Evolutionary conservation across 345 rosid species (phyloP).

Genomic region (Chamaenerion angustifolium): DNA sequence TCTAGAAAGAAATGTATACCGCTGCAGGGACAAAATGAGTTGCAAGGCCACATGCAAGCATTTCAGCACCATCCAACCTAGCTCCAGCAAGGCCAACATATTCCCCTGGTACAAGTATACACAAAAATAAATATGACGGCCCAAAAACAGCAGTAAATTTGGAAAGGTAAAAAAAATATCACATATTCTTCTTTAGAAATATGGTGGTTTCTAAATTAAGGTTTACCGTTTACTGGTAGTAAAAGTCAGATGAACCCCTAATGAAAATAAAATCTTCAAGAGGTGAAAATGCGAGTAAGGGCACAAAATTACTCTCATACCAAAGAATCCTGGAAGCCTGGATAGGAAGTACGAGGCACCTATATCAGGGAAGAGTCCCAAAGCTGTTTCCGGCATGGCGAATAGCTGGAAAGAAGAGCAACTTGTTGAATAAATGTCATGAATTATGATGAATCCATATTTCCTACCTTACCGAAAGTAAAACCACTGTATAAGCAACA

Average conservation of each 20-base stretch:
- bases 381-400: conserved; percentile 84
- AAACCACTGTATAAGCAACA: too few relatives aligned
- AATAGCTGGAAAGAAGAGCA: conserved; percentile 30
- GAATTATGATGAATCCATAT: too few relatives aligned
- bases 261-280: not conserved
- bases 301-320: conserved; percentile 15
- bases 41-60: conserved; percentile 83
- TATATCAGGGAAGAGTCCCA: conserved; percentile 80
- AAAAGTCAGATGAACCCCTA: too few relatives aligned
- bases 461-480: too few relatives aligned
- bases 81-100: conserved; percentile 68
- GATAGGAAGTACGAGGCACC: conserved; percentile 81
- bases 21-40: conserved; percentile 66
- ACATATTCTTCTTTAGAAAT: not conserved
- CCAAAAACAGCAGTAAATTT: not conserved
- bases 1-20: conserved; percentile 15
- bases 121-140: conserved; percentile 3
- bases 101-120: conserved; percentile 35
- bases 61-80: conserved; percentile 72
- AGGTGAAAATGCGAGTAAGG: too few relatives aligned
- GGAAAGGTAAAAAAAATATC: not conserved
- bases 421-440: not conserved
- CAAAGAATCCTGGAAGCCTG: conserved; percentile 77
- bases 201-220: not conserved
- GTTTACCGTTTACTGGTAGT: too few relatives aligned